Evolutionary conservation across 371 early-diverging fungal genomes (phyloP), one percentile per base, ranked within the genome.

Genomic region (Mortierella sp.): DNA sequence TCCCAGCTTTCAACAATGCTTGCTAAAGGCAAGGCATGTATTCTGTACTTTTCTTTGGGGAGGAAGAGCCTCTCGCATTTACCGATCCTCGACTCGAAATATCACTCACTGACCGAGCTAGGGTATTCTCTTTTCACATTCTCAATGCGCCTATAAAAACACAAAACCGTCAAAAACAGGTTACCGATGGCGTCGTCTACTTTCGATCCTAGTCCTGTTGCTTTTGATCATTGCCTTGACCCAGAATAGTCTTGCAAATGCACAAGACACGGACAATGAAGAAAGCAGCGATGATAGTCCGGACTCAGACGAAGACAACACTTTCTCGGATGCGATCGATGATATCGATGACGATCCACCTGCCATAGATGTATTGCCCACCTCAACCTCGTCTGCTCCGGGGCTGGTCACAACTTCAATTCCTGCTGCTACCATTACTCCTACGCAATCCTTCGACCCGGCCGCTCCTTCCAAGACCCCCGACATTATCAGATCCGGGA

Each of bases 401-500:
- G 5, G 51, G 18, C 51, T 16, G 9, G 18, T 53, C 12, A 23
- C 23, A 1, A 21, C 9, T 3, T 21, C 18, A 23, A 1, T 2
- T 1, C 46, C 57, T 1, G 29, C 53, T 7, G 55, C 30, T 14
- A 9, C 52, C 11, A 21, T 16, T 1, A 18, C 29, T 44, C 23
- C 47, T 47, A 30, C n/a, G 26, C 46, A 18, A 63, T 21, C 58
- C 62, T 28, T 14, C 73, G 2, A 12, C 46, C 3, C 30, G 45
- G 18, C 56, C 53, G 9, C 63, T 14, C n/a, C 62, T 55, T 6
- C 55, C 68, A 23, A 30, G 23, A 0, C 62, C 0, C 63, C 68
- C 12, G 66, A 69, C 9, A 57, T 69, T 15, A 57, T 74, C 1
- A 69, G 64, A 26, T 25, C 65, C 9, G 74, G 74, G 7, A 69